phyloP scores from a whole-genome alignment of 495 filamentous ascomycete genomes.

The Podospora fimiseda region DNA sequence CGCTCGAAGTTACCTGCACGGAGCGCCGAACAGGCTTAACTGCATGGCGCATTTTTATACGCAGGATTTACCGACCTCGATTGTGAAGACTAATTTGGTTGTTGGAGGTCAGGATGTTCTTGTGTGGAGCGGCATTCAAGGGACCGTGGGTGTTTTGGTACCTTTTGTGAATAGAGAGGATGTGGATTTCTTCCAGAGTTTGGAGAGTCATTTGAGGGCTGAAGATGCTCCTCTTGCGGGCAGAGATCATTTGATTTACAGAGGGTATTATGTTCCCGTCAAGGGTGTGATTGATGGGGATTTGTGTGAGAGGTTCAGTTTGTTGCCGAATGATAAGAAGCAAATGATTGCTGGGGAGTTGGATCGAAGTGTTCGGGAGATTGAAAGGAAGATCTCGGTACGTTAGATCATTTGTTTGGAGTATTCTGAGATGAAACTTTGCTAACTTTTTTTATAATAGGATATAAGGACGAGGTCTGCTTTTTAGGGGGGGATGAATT shows the following conservation, averaged over 20 bases:
- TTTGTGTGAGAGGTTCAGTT: slow-evolving; percentile 82
- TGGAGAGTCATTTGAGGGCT: slow-evolving; percentile 76
- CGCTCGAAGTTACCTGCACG: slow-evolving; percentile 81
- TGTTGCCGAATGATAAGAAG: slow-evolving; percentile 79
- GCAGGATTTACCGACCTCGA: slow-evolving; percentile 85
- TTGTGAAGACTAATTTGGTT: slow-evolving; percentile 84
- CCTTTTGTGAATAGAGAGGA: slow-evolving; percentile 88
- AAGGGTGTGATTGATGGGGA: slow-evolving; percentile 99
- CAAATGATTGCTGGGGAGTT: slow-evolving; percentile 90
- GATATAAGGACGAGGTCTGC: slow-evolving; percentile 85
- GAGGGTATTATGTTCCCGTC: slow-evolving; percentile 93
- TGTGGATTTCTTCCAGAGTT: slow-evolving; percentile 92
- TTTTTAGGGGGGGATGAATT: slow-evolving; percentile 62
- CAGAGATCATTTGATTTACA: slow-evolving; percentile 88
- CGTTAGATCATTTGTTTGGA: slow-evolving; percentile 24
- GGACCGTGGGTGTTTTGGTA: slow-evolving; percentile 85
- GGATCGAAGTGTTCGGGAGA: slow-evolving; percentile 82
- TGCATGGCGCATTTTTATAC: slow-evolving; percentile 82
- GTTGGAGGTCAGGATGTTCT: slow-evolving; percentile 87
- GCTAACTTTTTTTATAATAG: slow-evolving; percentile 42
- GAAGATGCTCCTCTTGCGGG: slow-evolving; percentile 85
- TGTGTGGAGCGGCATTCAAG: slow-evolving; percentile 90
- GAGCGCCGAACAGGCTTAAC: slow-evolving; percentile 74
- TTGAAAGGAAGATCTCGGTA: slow-evolving; percentile 93
- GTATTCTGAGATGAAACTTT: neutral